phyloP scores from a whole-genome alignment of 2,329 filamentous ascomycete species.

The Scedosporium aurantiacum region DNA sequence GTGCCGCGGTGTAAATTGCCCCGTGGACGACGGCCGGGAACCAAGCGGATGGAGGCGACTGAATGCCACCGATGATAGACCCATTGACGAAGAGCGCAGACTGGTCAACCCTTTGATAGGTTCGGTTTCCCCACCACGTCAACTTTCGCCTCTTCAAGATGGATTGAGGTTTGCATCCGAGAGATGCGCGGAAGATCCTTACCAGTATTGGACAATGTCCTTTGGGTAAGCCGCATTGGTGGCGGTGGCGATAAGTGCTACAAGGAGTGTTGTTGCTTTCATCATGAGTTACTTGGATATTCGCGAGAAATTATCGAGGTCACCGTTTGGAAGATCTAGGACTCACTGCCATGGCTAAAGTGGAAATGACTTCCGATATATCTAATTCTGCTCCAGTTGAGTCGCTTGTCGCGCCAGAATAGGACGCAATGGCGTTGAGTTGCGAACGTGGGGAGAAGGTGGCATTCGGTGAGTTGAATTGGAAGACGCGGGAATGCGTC shows the following conservation, averaged over 20 bases:
- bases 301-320: no score
- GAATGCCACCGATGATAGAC: neutral
- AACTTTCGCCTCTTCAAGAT: neutral
- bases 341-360: no score
- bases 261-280: neutral
- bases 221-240: neutral
- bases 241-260: neutral
- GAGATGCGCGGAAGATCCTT: neutral
- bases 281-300: no score
- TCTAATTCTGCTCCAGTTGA: no score
- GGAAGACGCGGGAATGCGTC: no score
- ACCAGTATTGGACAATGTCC: constrained; percentile 1
- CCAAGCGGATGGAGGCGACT: neutral
- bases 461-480: no score
- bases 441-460: no score
- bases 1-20: constrained; percentile 3
- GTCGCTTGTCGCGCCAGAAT: no score
- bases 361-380: no score
- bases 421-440: no score
- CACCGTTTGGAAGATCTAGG: no score
- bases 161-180: neutral
- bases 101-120: neutral
- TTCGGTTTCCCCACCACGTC: neutral
- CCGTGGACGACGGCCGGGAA: constrained; percentile 2
- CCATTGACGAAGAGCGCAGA: neutral